Percentiles rank a stretch among this genome's conserved stretches.
Evolutionary conservation across 1,284 basidiomycete genomes (phyloP).

Genomic region (Pterulicium gracile): DNA sequence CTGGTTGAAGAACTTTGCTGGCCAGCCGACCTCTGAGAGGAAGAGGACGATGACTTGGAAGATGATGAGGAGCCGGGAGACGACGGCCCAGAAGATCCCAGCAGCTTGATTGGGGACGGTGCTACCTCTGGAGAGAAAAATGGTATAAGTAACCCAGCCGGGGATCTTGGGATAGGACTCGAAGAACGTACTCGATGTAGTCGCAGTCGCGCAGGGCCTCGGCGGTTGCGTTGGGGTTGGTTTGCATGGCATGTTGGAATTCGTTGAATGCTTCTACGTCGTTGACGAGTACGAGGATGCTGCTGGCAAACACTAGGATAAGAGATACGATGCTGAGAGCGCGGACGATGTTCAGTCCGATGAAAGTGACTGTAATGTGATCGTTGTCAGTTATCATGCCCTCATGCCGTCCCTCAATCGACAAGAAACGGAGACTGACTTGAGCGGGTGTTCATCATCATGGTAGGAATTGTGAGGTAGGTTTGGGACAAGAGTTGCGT

Average conservation of each 20-base stretch:
- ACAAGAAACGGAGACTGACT: not conserved
- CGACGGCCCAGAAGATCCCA: conserved; percentile 78
- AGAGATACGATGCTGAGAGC: conserved; percentile 69
- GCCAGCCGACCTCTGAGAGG: conserved; percentile 52
- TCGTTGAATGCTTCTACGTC: conserved; percentile 71
- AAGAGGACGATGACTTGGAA: conserved; percentile 67
- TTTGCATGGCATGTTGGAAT: conserved; percentile 34
- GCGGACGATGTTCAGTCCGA: conserved; percentile 70
- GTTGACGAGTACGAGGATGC: conserved; percentile 68
- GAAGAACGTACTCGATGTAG: conserved; percentile 57
- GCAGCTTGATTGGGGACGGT: conserved; percentile 82
- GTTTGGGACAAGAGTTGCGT: not conserved
- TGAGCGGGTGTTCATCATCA: not conserved
- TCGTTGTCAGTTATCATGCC: no score
- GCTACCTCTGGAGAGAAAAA: conserved; percentile 34
- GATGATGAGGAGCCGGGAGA: conserved; percentile 74
- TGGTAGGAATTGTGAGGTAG: not conserved
- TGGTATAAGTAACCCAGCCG: not conserved
- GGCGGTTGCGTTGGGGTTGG: conserved; percentile 17
- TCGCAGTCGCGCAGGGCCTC: conserved; percentile 13
- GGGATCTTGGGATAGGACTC: conserved; percentile 3
- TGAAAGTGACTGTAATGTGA: conserved; percentile 39
- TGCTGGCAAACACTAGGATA: conserved; percentile 66
- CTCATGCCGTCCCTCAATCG: not conserved
- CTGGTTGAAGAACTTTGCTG: conserved; percentile 56